A percentile compares a stretch with the other conserved stretches of the same genome.
Evolutionary conservation across 768 basidiomycete genomes (phyloP).

Genomic region (Tylopilus vinaceipallidus): DNA sequence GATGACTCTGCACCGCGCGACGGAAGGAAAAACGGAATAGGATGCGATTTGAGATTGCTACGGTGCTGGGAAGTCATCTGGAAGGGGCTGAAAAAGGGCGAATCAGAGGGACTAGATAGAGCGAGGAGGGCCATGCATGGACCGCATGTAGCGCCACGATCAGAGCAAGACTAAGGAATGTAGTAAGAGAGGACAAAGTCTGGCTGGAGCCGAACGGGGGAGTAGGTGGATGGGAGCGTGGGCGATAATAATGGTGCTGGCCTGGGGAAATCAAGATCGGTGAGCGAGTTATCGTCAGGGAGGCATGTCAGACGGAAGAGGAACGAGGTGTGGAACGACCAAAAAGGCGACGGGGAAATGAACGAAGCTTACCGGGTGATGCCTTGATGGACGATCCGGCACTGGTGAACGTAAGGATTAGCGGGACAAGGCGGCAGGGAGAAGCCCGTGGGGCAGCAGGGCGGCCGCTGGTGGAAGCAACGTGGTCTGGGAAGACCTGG

Average conservation of each 20-base stretch:
- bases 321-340: not conserved
- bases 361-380: slow-evolving; percentile 24
- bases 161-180: slow-evolving; percentile 10
- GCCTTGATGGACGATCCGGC: slow-evolving; percentile 23
- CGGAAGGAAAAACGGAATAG: slow-evolving; percentile 39
- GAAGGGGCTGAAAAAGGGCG: slow-evolving; percentile 42
- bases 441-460: too few species aligned
- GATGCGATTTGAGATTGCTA: slow-evolving; percentile 32
- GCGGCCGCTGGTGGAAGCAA: too few species aligned
- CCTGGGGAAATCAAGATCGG: slow-evolving; percentile 14
- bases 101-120: slow-evolving; percentile 37
- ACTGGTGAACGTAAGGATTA: slow-evolving; percentile 5
- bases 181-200: slow-evolving; percentile 13
- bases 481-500: slow-evolving; percentile 15
- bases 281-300: slow-evolving; percentile 14
- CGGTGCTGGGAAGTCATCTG: slow-evolving; percentile 45
- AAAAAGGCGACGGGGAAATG: slow-evolving; percentile 23
- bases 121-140: slow-evolving; percentile 47
- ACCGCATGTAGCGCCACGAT: slow-evolving; percentile 32
- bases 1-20: slow-evolving; percentile 41
- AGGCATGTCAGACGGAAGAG: slow-evolving; percentile 12
- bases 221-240: slow-evolving; percentile 29
- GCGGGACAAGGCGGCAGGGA: not conserved
- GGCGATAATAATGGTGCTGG: slow-evolving; percentile 7
- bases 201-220: slow-evolving; percentile 9